Evolutionary conservation across 805 yeast genomes (phyloP).

Genomic region (Cyberlindnera samutprakarnensis): DNA sequence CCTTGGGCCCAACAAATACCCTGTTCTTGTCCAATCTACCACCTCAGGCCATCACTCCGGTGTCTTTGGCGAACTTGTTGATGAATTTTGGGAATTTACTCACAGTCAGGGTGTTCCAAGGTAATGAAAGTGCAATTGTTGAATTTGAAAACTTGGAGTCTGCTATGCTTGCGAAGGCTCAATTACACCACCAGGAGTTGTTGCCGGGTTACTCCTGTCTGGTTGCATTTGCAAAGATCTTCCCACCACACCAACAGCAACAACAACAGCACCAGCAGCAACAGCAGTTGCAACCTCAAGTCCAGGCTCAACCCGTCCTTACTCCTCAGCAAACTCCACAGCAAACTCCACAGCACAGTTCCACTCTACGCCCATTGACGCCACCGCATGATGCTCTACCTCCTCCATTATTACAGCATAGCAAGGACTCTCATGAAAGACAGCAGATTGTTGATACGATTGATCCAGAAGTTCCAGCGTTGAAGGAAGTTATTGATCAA

Average conservation of each 20-base stretch:
- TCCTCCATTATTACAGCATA: slow-evolving; percentile 9
- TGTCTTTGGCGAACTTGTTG: slow-evolving; percentile 54
- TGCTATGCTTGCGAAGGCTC: slow-evolving; percentile 74
- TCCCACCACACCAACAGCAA: slow-evolving; percentile 23
- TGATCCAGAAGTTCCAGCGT: slow-evolving; percentile 13
- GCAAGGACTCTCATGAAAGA: slow-evolving; percentile 2
- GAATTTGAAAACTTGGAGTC: slow-evolving; percentile 66
- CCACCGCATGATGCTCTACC: slow-evolving; percentile 6
- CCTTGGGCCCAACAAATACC: slow-evolving; percentile 69
- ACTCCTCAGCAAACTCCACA: slow-evolving; percentile 13
- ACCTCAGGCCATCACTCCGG: slow-evolving; percentile 36
- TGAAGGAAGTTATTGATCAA: slow-evolving; percentile 22
- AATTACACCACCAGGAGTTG: slow-evolving; percentile 74
- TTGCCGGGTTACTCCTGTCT: slow-evolving; percentile 69
- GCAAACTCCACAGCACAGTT: background rate
- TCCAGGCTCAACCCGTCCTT: slow-evolving; percentile 18
- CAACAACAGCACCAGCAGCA: slow-evolving; percentile 3
- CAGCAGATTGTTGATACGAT: slow-evolving; percentile 10
- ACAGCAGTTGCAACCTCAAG: slow-evolving; percentile 4
- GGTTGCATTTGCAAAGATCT: slow-evolving; percentile 78
- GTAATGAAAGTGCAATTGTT: slow-evolving; percentile 48
- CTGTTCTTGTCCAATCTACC: slow-evolving; percentile 80
- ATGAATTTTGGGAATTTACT: slow-evolving; percentile 53
- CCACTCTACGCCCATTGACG: slow-evolving; percentile 5
- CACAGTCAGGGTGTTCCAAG: slow-evolving; percentile 52